Evolutionary conservation across 805 yeast species (phyloP).

Genomic region (Scheffersomyces ergatensis): DNA sequence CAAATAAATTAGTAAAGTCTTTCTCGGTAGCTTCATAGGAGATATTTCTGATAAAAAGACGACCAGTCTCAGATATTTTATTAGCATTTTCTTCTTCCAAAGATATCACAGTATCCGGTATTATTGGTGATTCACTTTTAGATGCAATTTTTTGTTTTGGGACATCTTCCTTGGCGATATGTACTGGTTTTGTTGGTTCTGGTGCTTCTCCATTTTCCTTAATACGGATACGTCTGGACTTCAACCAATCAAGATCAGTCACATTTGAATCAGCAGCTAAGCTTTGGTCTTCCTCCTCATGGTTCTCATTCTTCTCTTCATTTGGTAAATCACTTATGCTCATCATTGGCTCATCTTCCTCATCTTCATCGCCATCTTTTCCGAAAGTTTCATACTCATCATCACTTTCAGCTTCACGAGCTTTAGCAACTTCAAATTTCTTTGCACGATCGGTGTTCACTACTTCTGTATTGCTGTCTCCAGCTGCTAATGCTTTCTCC

Average conservation of each 20-base stretch:
- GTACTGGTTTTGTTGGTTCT: conserved; percentile 4
- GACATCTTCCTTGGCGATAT: conserved; percentile 2
- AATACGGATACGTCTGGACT: conserved; percentile 70
- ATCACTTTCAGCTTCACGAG: conserved; percentile 45
- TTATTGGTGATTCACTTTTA: conserved; percentile 2
- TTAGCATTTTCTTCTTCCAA: conserved; percentile 48
- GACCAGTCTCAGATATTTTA: conserved; percentile 65
- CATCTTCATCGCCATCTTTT: conserved; percentile 24
- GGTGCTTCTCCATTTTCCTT: conserved; percentile 25
- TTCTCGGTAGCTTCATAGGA: conserved; percentile 74
- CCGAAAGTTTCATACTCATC: conserved; percentile 51
- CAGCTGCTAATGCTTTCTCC: conserved; percentile 38
- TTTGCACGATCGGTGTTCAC: conserved; percentile 9
- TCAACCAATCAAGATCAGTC: conserved; percentile 86
- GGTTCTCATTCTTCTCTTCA: conserved; percentile 13
- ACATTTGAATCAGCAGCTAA: conserved; percentile 49
- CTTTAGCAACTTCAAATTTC: conserved; percentile 32
- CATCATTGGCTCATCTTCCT: conserved; percentile 46
- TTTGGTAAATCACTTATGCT: conserved; percentile 24
- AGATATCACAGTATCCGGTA: conserved; percentile 16
- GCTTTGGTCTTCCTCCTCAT: conserved; percentile 9
- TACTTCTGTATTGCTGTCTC: conserved; percentile 12
- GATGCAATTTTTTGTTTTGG: neutral
- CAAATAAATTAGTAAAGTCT: conserved; percentile 68
- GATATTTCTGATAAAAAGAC: conserved; percentile 86